Base-by-base conservation (phyloP, 2,329 filamentous ascomycete species). In the Hymenoscyphus scutula region DNA sequence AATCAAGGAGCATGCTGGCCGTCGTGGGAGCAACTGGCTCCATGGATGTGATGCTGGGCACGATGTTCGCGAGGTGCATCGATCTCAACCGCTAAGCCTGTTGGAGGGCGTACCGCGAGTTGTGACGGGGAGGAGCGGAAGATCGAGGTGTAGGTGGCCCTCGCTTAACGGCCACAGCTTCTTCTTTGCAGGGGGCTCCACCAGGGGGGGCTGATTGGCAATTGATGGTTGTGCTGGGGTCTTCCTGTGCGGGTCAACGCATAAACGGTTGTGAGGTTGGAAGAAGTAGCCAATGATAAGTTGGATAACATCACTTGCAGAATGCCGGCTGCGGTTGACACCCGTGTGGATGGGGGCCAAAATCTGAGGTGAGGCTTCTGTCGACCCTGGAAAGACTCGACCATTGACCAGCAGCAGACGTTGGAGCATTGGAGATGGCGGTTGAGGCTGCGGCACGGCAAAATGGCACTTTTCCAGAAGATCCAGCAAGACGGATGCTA, bases 41-140 rank as follows among this genome's bases (percentile, higher is more conserved):
- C 19, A 48, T 48, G 41, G 41, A 48, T 48, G 41, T 17, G 41
- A 48, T 23, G 41, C 41, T 48, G 41, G 41, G 41, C 41, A 25
- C 58, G 63, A 59, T 62, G 62, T 67, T 68, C 62, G 65, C 62
- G 67, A 72, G 65, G 64, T 70, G 70, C 68, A 68, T 68, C 67
- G 64, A 71, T 70, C 64, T 68, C 58, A 65, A 66, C 56, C 61
- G 64, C 67, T 70, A 71, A 64, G 64, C 69, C 66, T 66, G 64
- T 67, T 65, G 62, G 61, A 65, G 69, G 61, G 59, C 41, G 34
- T 38, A 62, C 57, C 60, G 48, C 55, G 61, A 66, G 67, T 34
- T 62, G 58, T 62, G 59, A 69, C 67, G 71, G 62, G 69, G 68
- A 65, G 62, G 30, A 64, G 65, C 64, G 70, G 62, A 69, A 71